Percentiles rank a stretch among this genome's conserved stretches.
phyloP scores from a whole-genome alignment of 192 early-diverging fungal genomes.

The Linnemannia zychae region DNA sequence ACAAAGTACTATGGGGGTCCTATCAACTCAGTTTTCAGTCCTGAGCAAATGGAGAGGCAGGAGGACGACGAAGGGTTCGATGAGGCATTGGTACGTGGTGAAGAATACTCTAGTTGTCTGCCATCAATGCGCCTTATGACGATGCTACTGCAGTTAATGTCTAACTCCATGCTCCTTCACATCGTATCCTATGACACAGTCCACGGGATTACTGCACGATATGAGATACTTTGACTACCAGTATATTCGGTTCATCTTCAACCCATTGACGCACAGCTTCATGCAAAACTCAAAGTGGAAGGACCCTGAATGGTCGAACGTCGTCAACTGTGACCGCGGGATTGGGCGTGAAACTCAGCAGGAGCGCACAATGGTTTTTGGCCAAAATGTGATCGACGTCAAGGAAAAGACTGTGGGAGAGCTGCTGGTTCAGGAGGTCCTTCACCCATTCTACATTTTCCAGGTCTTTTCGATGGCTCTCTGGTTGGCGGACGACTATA shows the following conservation, averaged over 20 bases:
- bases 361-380: slow-evolving; percentile 78
- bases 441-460: slow-evolving; percentile 89
- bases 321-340: slow-evolving; percentile 62
- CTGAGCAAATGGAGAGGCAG: slow-evolving; percentile 54
- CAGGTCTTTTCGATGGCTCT: slow-evolving; percentile 82
- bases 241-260: slow-evolving; percentile 67
- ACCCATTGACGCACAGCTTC: slow-evolving; percentile 62
- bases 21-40: slow-evolving; percentile 75
- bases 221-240: slow-evolving; percentile 67
- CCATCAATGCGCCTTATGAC: background rate
- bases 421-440: slow-evolving; percentile 78
- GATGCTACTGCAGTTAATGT: background rate
- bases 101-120: background rate
- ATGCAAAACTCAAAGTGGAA: slow-evolving; percentile 66
- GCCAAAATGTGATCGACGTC: slow-evolving; percentile 80
- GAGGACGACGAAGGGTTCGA: slow-evolving; percentile 21
- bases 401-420: slow-evolving; percentile 71
- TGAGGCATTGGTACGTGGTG: slow-evolving; percentile 13
- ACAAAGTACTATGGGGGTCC: slow-evolving; percentile 76
- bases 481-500: slow-evolving; percentile 94
- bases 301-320: slow-evolving; percentile 62
- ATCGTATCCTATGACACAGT: background rate
- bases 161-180: background rate
- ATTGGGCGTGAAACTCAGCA: slow-evolving; percentile 64
- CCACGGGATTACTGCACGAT: slow-evolving; percentile 54